These are phyloP conservation scores for Carpinus viminea DNA, from an alignment of 306 rosid species.

Conservation along the genomic window DNA sequence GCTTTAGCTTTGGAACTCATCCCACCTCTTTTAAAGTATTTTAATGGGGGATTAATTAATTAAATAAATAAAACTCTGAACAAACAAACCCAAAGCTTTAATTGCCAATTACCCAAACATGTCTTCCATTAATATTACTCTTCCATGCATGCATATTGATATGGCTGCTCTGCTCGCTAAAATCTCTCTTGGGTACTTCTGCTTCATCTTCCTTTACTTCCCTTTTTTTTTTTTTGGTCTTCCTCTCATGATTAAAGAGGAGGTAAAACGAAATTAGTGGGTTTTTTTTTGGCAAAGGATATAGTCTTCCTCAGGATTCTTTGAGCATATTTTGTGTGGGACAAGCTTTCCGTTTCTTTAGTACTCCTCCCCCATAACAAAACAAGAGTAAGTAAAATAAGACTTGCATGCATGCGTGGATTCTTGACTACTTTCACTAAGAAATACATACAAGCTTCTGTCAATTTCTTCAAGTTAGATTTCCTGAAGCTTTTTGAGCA, in stretches of 20 bases:
- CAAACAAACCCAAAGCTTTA: conserved; percentile 34
- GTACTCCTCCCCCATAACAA: conserved; percentile 23
- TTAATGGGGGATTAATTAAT: background rate
- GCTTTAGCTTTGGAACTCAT: conserved; percentile 63
- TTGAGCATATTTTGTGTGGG: too few relatives aligned
- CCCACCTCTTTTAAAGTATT: conserved; percentile 41
- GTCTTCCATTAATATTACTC: conserved; percentile 1
- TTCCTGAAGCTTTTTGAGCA: conserved; percentile 42
- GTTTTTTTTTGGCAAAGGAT: conserved; percentile 23
- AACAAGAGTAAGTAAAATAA: conserved; percentile 36
- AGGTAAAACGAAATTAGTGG: conserved; percentile 25
- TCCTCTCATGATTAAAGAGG: conserved; percentile 21
- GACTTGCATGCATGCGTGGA: conserved; percentile 41
- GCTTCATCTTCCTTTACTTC: background rate
- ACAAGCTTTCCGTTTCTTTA: too few relatives aligned
- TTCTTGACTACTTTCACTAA: conserved; percentile 31
- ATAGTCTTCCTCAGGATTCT: too few relatives aligned
- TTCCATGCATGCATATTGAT: conserved; percentile 45
- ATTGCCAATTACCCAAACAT: conserved; percentile 10
- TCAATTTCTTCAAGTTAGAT: conserved; percentile 30
- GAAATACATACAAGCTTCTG: conserved; percentile 24
- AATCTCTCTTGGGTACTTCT: background rate
- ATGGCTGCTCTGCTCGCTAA: conserved; percentile 24
- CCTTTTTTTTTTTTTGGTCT: background rate
- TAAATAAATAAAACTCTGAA: conserved; percentile 16